Evolutionary conservation across 164 flowering plant species (phyloP), one percentile per base, ranked within the genome.

Genomic region (Vitis rupestris): DNA sequence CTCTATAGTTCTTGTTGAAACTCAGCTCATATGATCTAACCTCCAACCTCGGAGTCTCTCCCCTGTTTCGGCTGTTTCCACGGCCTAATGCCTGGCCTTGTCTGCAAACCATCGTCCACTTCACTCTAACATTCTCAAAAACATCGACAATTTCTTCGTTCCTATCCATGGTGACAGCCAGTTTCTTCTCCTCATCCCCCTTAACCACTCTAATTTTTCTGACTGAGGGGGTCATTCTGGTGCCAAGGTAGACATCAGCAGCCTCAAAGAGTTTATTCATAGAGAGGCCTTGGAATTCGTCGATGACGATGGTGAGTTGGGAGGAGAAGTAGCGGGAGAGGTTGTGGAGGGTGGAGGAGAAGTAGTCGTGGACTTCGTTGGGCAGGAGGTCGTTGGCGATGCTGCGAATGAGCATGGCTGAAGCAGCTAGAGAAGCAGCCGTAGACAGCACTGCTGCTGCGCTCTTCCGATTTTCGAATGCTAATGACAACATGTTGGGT

Each of bases 311-410:
- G 54, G 81, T 82, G 64, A 82, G 44, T 9, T 84, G 78, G n/a
- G 84, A 74, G 3, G 89, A 77, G 54, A 83, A 30, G 48, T 73
- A 68, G 44, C 27, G 50, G 74, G 74, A 64, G 64, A 84, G 14
- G 29, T 29, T 63, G 10, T 16, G 68, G 56, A 88, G 27, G 50
- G 52, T 17, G 6, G 82, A 71, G 63, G 55, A 64, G 64, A 83
- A 4, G 74, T 72, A 77, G 66, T 70, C 51, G 0, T 61, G 81
- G 67, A 86, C 9, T 6, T 79, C 10, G 10, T 65, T 61, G 16
- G 91, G 91, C 47, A 87, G 11, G 61, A 85, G 68, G 37, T 87
- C 92, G 31, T 70, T 64, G 50, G 70, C 65, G 8, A 83, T 67
- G 57, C 85, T 60, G 17, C 84, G 79, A 57, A 82, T 17, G 51